Evolutionary conservation across 2,329 filamentous ascomycete genomes (phyloP).

Genomic region (Penicillium sp.): DNA sequence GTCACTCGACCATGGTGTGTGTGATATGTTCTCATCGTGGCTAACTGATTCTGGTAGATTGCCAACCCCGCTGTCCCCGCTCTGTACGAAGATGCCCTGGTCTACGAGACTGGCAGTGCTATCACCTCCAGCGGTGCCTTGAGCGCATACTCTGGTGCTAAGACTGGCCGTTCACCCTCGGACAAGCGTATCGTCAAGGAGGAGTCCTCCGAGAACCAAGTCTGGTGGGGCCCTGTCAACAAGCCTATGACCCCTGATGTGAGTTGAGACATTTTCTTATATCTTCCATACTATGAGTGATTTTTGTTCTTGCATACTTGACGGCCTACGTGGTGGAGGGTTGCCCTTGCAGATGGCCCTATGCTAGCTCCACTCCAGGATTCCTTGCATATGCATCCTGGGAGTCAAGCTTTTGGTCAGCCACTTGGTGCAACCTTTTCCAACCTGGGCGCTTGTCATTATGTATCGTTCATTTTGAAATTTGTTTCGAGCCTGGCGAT

Average conservation of each 20-base stretch:
- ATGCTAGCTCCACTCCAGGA: conserved; percentile 16
- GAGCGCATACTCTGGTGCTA: conserved; percentile 95
- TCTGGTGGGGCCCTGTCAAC: conserved; percentile 99
- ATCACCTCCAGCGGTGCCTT: conserved; percentile 93
- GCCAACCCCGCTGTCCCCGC: conserved; percentile 93
- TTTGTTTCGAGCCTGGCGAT: no score
- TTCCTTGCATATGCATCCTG: conserved; percentile 24
- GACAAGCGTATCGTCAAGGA: conserved; percentile 99
- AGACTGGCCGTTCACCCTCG: conserved; percentile 92
- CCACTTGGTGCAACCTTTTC: conserved; percentile 5
- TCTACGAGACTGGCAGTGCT: conserved; percentile 94
- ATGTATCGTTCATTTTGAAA: not conserved
- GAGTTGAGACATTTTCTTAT: conserved; percentile 44
- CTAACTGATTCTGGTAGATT: conserved; percentile 42
- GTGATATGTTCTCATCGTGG: conserved; percentile 1
- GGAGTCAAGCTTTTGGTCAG: conserved; percentile 24
- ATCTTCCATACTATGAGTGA: conserved; percentile 7
- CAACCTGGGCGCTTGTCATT: not conserved
- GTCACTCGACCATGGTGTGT: conserved; percentile 9
- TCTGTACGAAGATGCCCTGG: conserved; percentile 97
- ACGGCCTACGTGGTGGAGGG: conserved; percentile 10
- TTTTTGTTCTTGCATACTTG: conserved; percentile 19
- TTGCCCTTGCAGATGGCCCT: conserved; percentile 19
- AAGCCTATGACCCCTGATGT: conserved; percentile 97
- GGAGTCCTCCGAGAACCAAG: conserved; percentile 75